Evolutionary conservation across 1,284 basidiomycete species (phyloP).

Genomic region (Ceratorhiza oryzae-sativae): DNA sequence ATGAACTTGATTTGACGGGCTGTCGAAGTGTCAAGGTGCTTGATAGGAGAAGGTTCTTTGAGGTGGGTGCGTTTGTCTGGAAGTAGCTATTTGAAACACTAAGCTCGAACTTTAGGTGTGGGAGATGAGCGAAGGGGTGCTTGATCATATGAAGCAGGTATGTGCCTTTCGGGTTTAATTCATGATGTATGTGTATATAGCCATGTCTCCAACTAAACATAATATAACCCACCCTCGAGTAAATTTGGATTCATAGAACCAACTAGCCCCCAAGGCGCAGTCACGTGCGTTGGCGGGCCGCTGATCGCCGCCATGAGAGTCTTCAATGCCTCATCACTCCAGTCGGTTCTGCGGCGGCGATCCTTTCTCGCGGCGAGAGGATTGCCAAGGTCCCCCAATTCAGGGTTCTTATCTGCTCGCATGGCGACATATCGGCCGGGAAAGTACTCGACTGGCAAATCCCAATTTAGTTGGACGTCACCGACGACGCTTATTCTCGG

Average conservation of each 20-base stretch:
- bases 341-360: background rate
- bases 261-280: background rate
- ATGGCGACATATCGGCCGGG: background rate
- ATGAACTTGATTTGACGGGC: slow-evolving; percentile 66
- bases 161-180: background rate
- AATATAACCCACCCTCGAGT: too few species aligned
- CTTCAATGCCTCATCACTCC: background rate
- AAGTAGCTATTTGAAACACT: background rate
- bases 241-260: too few species aligned
- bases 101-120: slow-evolving; percentile 11
- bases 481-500: slow-evolving; percentile 83
- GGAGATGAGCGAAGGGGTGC: background rate
- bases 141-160: background rate
- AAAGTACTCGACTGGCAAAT: slow-evolving; percentile 7
- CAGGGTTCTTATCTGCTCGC: background rate
- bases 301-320: slow-evolving; percentile 12
- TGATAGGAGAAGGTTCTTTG: slow-evolving; percentile 71
- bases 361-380: background rate
- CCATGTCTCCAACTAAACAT: too few species aligned
- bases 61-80: slow-evolving; percentile 47
- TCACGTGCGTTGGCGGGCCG: slow-evolving; percentile 13
- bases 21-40: slow-evolving; percentile 66
- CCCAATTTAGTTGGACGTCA: slow-evolving; percentile 51
- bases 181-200: background rate
- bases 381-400: background rate